Evolutionary conservation across 805 yeast genomes (phyloP), one percentile per base, ranked within the genome.

Genomic region (Wickerhamomyces sydowiorum): DNA sequence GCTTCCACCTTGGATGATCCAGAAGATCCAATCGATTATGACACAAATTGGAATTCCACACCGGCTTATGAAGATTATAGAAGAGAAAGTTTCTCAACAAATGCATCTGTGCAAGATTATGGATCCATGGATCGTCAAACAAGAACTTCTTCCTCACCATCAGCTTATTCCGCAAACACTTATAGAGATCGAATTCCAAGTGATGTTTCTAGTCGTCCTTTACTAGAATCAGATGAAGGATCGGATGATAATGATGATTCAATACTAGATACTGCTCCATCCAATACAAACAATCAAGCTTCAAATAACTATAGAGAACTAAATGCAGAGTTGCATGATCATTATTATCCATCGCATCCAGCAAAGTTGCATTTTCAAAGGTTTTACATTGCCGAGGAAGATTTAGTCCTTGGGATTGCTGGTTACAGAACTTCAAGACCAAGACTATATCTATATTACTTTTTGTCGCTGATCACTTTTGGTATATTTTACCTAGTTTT

Each of bases 361-460:
- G 72, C 85, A 0, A 61, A 50, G 12, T 61, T 72, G 38, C 67
- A 66, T 42, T 73, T 71, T 50, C 99, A 93, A 63, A 72, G 96
- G 43, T 88, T 86, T 61, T 93, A 91, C 61, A 76, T 93, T 47
- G 90, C 96, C 0, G 98, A 93, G 60, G 99, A 93, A 59, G 99
- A 93, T 66, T 68, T 93, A 55, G 91, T 91, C 12, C 76, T 93
- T 45, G 96, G 96, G 47, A 85, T 93, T 47, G 99, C 97, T 0
- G 98, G 98, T 5, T 93, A 86, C 61, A 62, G 62, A 41, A 76
- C 80, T 14, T 75, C 81, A 12, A 56, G 56, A 37, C 41, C 70
- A 49, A 76, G 80, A 46, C 53, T 63, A 5, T 31, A 65, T 0
- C 14, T 73, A 1, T 89, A 82, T 57, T 73, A 76, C 45, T 13